Evolutionary conservation across 768 basidiomycete species (phyloP), one percentile per base, ranked within the genome.

Genomic region (Leucogyrophana mollusca): DNA sequence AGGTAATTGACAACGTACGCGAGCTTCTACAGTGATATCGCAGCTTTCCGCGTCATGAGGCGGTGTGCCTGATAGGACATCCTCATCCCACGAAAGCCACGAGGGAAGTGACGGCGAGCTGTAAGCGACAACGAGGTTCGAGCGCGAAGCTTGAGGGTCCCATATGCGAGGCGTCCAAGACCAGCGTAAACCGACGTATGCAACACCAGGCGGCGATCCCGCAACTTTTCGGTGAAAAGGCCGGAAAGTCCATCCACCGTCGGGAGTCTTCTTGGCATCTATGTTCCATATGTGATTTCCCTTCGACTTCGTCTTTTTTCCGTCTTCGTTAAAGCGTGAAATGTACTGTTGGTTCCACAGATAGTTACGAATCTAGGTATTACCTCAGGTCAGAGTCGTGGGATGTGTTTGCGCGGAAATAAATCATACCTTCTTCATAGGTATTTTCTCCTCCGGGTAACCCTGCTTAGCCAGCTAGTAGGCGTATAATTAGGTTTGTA

Each of bases 251-350:
- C 93, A 97, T 52, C 78, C 71, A 34, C 85, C 80, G 39, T 88
- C 88, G 18, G 71, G 72, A 18, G 71, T 61, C 66, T 90, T 94
- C 70, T 82, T 90, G n/a, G 93, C 95, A 58, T 97, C 92, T 41
- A 98, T 87, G 59, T 93, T 94, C 95, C 95, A 99, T 55, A 97
- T 96, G 59, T 98, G 95, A 69, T 99, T 99, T 38, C 95, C 95
- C 73, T 96, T 96, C 44, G 92, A 94, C 69, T 99, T 99, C 18
- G 94, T 90, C 71, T 99, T 99, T 69, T 97, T 97, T 27, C 95
- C 95, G 63, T 98, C 95, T 59, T 97, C 93, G 63, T 99, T 99
- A 74, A 94, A 98, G 23, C 95, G 89, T 22, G 93, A 85, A 61
- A 99, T 98, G 62, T 87, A 85, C 23, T 85, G 85, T 57, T 94